A percentile compares a stretch with the other conserved stretches of the same genome.
These are phyloP conservation scores for Juglanconis juglandina DNA, from an alignment of 2,329 filamentous ascomycete genomes.

Conservation along the genomic window DNA sequence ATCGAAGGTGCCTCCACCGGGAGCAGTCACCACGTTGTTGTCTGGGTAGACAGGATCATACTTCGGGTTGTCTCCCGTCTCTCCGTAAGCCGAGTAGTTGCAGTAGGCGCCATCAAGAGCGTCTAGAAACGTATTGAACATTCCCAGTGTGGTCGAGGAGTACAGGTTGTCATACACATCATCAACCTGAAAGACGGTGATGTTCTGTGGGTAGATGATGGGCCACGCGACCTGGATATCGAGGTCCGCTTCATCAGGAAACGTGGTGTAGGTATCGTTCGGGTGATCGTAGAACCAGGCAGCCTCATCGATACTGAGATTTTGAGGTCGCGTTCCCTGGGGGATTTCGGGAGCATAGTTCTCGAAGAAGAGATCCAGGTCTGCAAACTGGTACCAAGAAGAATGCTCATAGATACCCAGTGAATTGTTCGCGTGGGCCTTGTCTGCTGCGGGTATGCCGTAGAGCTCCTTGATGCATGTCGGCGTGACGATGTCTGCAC, in stretches of 20 bases:
- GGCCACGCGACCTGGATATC: slow-evolving; percentile 35
- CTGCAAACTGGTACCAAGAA: neutral
- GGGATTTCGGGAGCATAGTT: neutral
- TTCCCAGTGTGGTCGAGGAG: neutral
- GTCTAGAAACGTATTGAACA: slow-evolving; percentile 29
- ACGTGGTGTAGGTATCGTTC: slow-evolving; percentile 5
- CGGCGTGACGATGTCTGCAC: slow-evolving; percentile 1
- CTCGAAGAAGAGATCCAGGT: neutral
- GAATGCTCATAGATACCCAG: neutral
- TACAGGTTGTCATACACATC: slow-evolving; percentile 34
- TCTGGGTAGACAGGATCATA: slow-evolving; percentile 47
- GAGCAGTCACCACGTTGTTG: slow-evolving; percentile 18
- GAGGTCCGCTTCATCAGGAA: slow-evolving; percentile 31
- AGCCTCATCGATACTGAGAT: neutral
- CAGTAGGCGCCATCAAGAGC: slow-evolving; percentile 50
- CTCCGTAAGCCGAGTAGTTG: slow-evolving; percentile 42
- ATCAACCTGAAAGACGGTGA: slow-evolving; percentile 38
- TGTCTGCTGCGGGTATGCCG: neutral
- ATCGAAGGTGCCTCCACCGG: neutral
- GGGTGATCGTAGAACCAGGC: neutral
- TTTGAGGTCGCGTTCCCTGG: neutral
- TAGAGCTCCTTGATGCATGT: slow-evolving; percentile 5
- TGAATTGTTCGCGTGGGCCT: neutral
- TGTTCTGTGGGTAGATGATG: slow-evolving; percentile 37
- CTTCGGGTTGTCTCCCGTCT: slow-evolving; percentile 40